Percentiles rank a stretch among this genome's conserved stretches.
Evolutionary conservation across 179 eudicot species (phyloP).

Genomic region (Patellifolia procumbens): DNA sequence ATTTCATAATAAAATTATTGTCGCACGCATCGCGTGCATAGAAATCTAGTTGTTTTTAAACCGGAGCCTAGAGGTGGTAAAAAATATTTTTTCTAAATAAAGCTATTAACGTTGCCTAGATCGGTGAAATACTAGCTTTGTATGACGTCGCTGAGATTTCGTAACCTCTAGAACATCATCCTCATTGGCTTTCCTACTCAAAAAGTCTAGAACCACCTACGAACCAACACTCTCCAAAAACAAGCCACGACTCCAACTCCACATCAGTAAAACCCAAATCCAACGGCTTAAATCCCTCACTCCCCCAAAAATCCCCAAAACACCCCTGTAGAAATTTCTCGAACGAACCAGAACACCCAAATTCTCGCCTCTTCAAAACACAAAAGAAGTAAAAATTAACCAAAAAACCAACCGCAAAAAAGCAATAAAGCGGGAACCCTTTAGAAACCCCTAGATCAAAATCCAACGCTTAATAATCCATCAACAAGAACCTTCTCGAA

Average conservation of each 20-base stretch:
- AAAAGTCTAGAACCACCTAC: neutral
- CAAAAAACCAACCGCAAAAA: neutral
- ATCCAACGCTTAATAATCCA: constrained; percentile 16
- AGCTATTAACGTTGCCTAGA: no score
- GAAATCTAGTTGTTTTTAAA: no score
- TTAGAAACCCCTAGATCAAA: neutral
- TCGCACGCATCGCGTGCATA: no score
- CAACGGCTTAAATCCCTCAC: constrained; percentile 1
- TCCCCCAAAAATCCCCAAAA: neutral
- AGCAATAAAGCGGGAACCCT: constrained; percentile 12
- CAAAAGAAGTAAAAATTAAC: no score
- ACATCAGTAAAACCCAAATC: neutral
- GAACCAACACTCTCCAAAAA: neutral
- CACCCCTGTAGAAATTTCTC: constrained; percentile 7
- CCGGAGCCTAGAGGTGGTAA: no score
- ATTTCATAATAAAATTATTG: no score
- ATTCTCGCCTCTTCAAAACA: neutral
- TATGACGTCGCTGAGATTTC: no score
- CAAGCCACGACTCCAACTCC: neutral
- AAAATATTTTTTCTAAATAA: no score
- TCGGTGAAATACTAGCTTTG: no score
- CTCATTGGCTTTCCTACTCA: neutral
- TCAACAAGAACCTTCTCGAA: constrained; percentile 29
- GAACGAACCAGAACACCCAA: constrained; percentile 9
- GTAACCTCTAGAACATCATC: constrained; percentile 12